Percentiles rank a stretch among this genome's conserved stretches.
Evolutionary conservation across 352 stramenopile species (phyloP).

Genomic region (Phytopythium vexans): DNA sequence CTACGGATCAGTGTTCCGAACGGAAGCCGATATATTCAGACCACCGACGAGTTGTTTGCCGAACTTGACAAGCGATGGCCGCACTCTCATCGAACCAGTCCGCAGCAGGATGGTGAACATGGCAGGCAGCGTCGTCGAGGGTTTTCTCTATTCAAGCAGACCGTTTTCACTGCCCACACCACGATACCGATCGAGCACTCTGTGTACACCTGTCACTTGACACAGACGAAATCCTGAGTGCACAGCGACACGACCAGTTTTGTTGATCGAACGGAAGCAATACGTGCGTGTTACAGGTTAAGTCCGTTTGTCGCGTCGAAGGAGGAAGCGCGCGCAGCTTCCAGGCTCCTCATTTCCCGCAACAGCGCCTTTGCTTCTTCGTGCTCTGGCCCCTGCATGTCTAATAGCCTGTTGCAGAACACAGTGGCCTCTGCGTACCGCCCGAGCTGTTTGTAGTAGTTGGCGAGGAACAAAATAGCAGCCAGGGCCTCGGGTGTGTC

Average conservation of each 20-base stretch:
- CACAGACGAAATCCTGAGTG: too few species aligned
- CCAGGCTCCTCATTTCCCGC: conserved; percentile 71
- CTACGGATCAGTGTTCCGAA: background rate
- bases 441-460: conserved; percentile 80
- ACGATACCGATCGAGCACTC: too few species aligned
- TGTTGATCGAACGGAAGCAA: too few species aligned
- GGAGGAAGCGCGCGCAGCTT: conserved; percentile 24
- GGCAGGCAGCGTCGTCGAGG: too few species aligned
- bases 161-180: too few species aligned
- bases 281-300: background rate
- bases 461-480: conserved; percentile 72
- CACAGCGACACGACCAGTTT: too few species aligned
- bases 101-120: too few species aligned
- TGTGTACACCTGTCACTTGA: too few species aligned
- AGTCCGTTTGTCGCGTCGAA: conserved; percentile 2
- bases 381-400: conserved; percentile 76
- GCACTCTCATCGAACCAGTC: too few species aligned
- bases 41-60: background rate
- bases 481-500: conserved; percentile 63
- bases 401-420: conserved; percentile 76
- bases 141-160: too few species aligned
- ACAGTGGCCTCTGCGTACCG: conserved; percentile 48
- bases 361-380: conserved; percentile 81
- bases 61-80: too few species aligned
- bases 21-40: background rate